Conservation (phyloP, 352 stramenopile genomes). For the Bremia lactucae region DNA sequence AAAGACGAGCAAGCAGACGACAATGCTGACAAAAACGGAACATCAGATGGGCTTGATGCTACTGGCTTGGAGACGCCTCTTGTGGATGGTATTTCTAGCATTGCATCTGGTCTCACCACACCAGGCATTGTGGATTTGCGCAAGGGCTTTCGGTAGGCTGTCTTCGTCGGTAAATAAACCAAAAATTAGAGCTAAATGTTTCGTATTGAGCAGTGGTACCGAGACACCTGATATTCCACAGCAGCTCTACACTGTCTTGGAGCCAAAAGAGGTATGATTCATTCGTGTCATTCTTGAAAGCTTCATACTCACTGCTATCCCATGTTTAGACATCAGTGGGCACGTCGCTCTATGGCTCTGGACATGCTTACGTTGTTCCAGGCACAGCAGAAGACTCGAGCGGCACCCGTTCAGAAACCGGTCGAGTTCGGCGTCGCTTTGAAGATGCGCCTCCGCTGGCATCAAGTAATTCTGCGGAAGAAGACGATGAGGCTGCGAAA, state of each 20-base stretch:
- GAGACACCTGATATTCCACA: constrained; percentile 51
- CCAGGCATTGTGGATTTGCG: constrained; percentile 65
- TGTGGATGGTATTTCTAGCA: constrained; percentile 51
- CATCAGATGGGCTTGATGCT: constrained; percentile 31
- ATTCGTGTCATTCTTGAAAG: neutral
- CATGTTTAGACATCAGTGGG: constrained; percentile 45
- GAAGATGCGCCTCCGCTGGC: constrained; percentile 38
- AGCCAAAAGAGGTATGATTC: constrained; percentile 49
- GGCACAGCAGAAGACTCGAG: constrained; percentile 21
- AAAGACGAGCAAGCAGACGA: constrained; percentile 36
- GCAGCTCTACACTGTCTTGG: constrained; percentile 70
- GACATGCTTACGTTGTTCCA: constrained; percentile 63
- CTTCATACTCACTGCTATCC: constrained; percentile 1
- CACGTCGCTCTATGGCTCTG: constrained; percentile 62
- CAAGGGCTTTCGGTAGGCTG: constrained; percentile 51
- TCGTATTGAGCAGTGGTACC: constrained; percentile 25
- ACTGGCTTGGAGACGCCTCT: constrained; percentile 50
- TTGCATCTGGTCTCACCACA: constrained; percentile 58
- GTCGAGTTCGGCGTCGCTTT: constrained; percentile 57
- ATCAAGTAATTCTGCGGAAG: constrained; percentile 23
- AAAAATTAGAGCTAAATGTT: constrained; percentile 1
- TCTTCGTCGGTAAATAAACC: neutral
- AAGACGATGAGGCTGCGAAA: constrained; percentile 42
- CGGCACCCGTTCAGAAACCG: constrained; percentile 31
- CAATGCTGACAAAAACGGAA: constrained; percentile 17